Conservation (phyloP, 495 filamentous ascomycete species). For the Penicillium egyptiacum region DNA sequence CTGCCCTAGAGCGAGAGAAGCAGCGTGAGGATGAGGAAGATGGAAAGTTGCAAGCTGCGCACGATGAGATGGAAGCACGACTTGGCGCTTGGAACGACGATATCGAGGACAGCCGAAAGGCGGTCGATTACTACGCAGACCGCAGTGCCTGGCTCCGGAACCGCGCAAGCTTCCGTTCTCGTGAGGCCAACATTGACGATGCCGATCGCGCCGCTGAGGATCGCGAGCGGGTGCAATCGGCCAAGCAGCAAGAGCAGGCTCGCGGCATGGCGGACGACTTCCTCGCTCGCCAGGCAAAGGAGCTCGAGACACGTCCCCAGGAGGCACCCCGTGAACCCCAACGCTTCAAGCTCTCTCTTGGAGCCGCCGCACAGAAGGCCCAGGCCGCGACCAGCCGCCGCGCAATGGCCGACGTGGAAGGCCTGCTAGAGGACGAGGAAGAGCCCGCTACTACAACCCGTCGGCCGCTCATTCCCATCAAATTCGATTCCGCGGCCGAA, state of each 20-base stretch:
- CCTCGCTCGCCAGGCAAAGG: conserved; percentile 83
- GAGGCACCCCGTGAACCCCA: conserved; percentile 68
- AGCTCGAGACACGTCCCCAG: conserved; percentile 59
- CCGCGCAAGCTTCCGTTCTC: conserved; percentile 66
- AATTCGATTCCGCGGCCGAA: conserved; percentile 75
- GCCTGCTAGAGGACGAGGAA: conserved; percentile 90
- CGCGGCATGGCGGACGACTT: conserved; percentile 89
- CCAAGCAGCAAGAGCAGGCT: conserved; percentile 73
- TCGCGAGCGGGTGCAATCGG: conserved; percentile 65
- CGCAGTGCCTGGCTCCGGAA: conserved; percentile 81
- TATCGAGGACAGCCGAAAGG: conserved; percentile 67
- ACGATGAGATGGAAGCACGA: conserved; percentile 69
- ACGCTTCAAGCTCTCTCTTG: conserved; percentile 91
- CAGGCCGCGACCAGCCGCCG: conserved; percentile 71
- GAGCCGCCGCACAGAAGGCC: conserved; percentile 80
- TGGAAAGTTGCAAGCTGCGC: conserved; percentile 53
- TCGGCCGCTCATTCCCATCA: conserved; percentile 86
- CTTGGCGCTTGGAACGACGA: conserved; percentile 90
- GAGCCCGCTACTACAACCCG: conserved; percentile 69
- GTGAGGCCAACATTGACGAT: conserved; percentile 76
- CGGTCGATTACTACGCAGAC: conserved; percentile 82
- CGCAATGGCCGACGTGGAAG: conserved; percentile 90
- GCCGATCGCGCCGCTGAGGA: conserved; percentile 76
- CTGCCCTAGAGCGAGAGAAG: conserved; percentile 79
- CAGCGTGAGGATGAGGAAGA: conserved; percentile 74